Conservation (phyloP, 2,329 filamentous ascomycete species). For the Pestalotiopsis sp. region DNA sequence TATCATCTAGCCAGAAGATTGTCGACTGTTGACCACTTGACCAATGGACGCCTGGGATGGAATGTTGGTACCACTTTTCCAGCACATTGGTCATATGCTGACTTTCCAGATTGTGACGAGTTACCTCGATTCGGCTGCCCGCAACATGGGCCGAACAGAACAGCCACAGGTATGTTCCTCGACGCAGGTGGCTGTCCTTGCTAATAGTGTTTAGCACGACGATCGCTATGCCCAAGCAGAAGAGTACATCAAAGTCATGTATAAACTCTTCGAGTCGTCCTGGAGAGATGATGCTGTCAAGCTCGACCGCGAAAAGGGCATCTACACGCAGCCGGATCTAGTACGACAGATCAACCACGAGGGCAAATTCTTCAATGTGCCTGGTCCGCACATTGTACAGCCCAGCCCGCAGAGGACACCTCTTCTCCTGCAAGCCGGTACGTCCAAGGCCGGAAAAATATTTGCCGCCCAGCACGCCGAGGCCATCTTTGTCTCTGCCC, state of each 20-base stretch:
- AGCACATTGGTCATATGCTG: not conserved
- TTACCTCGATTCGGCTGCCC: constrained; percentile 69
- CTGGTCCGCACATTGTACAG: constrained; percentile 65
- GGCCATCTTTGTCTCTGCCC: constrained; percentile 68
- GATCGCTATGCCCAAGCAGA: constrained; percentile 64
- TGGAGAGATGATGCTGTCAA: constrained; percentile 68
- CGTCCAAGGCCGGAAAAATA: constrained; percentile 62
- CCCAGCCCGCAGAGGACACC: constrained; percentile 69
- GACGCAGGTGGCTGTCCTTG: not conserved
- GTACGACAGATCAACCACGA: constrained; percentile 67
- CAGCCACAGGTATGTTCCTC: constrained; percentile 42
- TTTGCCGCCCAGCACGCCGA: constrained; percentile 73
- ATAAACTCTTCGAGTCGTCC: constrained; percentile 67
- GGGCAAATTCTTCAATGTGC: constrained; percentile 63
- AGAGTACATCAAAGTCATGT: constrained; percentile 64
- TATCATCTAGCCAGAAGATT: constrained; percentile 67
- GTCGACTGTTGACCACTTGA: constrained; percentile 68
- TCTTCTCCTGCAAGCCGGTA: constrained; percentile 69
- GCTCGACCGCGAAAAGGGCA: constrained; percentile 54
- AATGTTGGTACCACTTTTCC: constrained; percentile 40
- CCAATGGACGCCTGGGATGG: constrained; percentile 61
- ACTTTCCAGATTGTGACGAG: constrained; percentile 64
- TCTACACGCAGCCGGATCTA: constrained; percentile 53
- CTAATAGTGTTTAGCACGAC: constrained; percentile 49
- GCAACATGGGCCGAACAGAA: constrained; percentile 60